A percentile compares a stretch with the other conserved stretches of the same genome.
phyloP scores from a whole-genome alignment of 257 asterid species.

The Salvia hispanica region DNA sequence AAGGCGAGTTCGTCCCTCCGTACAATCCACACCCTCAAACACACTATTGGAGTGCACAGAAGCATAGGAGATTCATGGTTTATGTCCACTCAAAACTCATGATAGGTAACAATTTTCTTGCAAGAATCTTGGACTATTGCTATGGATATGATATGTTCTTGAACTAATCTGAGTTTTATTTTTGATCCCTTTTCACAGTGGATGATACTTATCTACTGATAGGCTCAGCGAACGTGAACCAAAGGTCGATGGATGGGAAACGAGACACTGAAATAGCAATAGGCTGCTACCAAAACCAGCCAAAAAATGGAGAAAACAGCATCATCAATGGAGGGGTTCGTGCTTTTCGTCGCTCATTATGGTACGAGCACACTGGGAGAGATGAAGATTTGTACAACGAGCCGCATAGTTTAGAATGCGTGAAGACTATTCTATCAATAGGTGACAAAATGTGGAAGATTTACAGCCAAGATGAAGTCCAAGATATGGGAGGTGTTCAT shows the following conservation, averaged over 20 bases:
- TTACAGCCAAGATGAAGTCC: constrained; percentile 60
- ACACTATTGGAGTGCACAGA: constrained; percentile 71
- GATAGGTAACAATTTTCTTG: constrained; percentile 58
- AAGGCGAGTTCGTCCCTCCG: constrained; percentile 84
- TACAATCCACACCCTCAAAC: constrained; percentile 73
- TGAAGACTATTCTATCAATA: constrained; percentile 45
- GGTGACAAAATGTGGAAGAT: constrained; percentile 80
- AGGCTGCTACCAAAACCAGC: constrained; percentile 73
- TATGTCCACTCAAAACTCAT: constrained; percentile 92
- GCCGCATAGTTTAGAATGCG: constrained; percentile 70
- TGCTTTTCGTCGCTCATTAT: constrained; percentile 72
- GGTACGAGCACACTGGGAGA: constrained; percentile 81
- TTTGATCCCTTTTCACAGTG: constrained; percentile 44
- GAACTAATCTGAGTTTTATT: constrained; percentile 1
- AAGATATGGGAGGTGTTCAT: constrained; percentile 79
- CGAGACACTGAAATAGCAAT: constrained; percentile 87
- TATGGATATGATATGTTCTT: background rate
- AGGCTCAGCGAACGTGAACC: constrained; percentile 91
- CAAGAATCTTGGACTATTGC: background rate
- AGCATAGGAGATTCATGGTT: constrained; percentile 83
- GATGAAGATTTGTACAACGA: constrained; percentile 49
- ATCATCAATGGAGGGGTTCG: constrained; percentile 49
- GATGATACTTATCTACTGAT: constrained; percentile 74
- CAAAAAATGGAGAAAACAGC: constrained; percentile 1
- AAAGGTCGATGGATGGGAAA: constrained; percentile 90